A percentile compares a stretch with the other conserved stretches of the same genome.
These are phyloP conservation scores for Sarocladium strictum DNA, from an alignment of 2,329 filamentous ascomycete genomes.

Conservation along the genomic window DNA sequence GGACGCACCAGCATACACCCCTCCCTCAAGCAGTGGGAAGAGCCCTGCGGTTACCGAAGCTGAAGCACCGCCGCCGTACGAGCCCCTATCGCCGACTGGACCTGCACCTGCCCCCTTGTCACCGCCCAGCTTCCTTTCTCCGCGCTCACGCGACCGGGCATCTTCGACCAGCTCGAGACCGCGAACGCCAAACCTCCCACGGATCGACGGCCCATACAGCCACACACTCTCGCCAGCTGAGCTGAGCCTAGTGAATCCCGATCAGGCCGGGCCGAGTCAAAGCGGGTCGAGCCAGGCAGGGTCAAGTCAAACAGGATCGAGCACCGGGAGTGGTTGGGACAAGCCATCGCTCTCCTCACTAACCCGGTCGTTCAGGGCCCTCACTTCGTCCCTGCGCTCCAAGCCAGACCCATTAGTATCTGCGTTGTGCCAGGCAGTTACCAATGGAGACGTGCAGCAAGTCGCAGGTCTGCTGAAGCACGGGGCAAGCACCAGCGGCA, in stretches of 20 bases:
- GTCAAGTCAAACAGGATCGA: constrained; percentile 3
- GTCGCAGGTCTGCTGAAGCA: constrained; percentile 26
- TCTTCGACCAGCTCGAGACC: background rate
- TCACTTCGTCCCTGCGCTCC: constrained; percentile 23
- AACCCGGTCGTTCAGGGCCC: constrained; percentile 28
- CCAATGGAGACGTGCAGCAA: constrained; percentile 26
- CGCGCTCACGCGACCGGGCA: background rate
- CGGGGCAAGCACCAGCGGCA: constrained; percentile 29
- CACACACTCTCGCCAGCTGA: background rate
- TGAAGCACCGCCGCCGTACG: constrained; percentile 8
- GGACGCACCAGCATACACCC: constrained; percentile 13
- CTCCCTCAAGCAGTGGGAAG: constrained; percentile 16
- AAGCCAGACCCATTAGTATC: constrained; percentile 32
- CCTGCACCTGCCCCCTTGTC: constrained; percentile 1
- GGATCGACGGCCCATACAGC: background rate
- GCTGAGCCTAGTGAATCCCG: constrained; percentile 13
- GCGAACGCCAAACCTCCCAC: background rate
- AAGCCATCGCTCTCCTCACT: constrained; percentile 20
- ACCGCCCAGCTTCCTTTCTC: background rate
- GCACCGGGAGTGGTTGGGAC: background rate
- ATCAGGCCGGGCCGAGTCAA: constrained; percentile 10
- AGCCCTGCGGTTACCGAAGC: constrained; percentile 3
- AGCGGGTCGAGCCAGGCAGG: background rate
- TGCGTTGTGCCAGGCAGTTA: constrained; percentile 28
- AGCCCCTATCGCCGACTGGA: constrained; percentile 20